These are phyloP conservation scores for Paxillus involutus DNA, from an alignment of 768 basidiomycete genomes.

Conservation along the genomic window DNA sequence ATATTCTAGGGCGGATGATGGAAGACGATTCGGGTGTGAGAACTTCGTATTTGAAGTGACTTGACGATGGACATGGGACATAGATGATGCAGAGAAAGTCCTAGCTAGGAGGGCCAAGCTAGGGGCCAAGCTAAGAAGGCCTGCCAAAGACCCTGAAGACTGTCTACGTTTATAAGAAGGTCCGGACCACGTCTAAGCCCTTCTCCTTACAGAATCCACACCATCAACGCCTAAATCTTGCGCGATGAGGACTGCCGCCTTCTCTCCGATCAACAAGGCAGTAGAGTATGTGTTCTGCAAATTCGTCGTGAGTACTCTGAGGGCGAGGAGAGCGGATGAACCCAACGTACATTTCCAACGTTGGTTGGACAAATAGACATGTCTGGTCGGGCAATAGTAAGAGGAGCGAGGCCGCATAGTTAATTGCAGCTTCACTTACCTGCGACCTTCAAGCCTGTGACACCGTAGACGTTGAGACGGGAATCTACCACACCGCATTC, in stretches of 20 bases:
- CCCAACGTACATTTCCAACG: slow-evolving; percentile 2
- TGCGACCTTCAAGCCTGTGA: slow-evolving; percentile 58
- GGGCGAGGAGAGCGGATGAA: background rate
- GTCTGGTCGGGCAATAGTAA: slow-evolving; percentile 19
- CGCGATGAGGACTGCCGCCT: slow-evolving; percentile 14
- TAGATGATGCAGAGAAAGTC: too few relatives aligned
- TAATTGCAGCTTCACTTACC: slow-evolving; percentile 31
- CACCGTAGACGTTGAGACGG: slow-evolving; percentile 61
- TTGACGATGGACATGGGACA: too few relatives aligned
- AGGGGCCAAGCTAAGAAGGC: too few relatives aligned
- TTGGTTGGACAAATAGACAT: slow-evolving; percentile 28
- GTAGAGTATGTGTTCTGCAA: slow-evolving; percentile 39
- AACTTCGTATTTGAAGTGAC: too few relatives aligned
- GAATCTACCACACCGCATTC: slow-evolving; percentile 63
- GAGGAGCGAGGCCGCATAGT: background rate
- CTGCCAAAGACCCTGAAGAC: too few relatives aligned
- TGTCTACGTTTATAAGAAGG: too few relatives aligned
- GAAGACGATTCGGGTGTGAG: too few relatives aligned
- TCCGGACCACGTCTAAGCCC: too few relatives aligned
- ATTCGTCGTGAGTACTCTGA: background rate
- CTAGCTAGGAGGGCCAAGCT: too few relatives aligned
- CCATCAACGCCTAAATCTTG: background rate
- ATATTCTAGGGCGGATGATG: too few relatives aligned
- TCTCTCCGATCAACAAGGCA: slow-evolving; percentile 45
- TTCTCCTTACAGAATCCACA: too few relatives aligned